These are phyloP conservation scores for Cladosporium sp. DNA, from an alignment of 2,329 filamentous ascomycete genomes.

Conservation along the genomic window DNA sequence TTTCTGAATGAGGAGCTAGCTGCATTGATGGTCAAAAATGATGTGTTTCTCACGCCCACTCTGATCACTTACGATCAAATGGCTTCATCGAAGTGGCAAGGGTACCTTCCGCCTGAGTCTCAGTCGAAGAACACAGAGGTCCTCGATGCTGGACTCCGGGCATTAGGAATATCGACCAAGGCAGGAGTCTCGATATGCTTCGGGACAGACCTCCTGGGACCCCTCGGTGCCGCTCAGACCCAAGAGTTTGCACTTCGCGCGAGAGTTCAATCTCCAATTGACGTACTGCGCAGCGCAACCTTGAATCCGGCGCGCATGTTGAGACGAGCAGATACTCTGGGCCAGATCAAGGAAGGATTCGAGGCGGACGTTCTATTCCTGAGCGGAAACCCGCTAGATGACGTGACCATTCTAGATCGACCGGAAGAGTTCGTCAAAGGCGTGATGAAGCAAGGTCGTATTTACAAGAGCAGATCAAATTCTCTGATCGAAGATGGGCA, in stretches of 20 bases:
- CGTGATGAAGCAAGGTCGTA: conserved; percentile 48
- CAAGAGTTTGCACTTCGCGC: conserved; percentile 42
- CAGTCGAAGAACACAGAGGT: conserved; percentile 42
- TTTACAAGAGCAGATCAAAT: conserved; percentile 28
- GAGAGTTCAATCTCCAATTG: conserved; percentile 32
- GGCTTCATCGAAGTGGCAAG: conserved; percentile 28
- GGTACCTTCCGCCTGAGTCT: conserved; percentile 29
- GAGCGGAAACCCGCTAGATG: conserved; percentile 43
- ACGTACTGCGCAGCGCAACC: conserved; percentile 42
- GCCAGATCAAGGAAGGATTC: conserved; percentile 42
- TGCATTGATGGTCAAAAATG: conserved; percentile 40
- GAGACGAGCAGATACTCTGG: conserved; percentile 36
- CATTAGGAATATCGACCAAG: conserved; percentile 42
- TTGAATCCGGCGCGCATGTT: conserved; percentile 46
- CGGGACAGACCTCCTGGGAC: conserved; percentile 47
- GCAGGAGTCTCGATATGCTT: conserved; percentile 48
- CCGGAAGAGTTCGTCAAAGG: conserved; percentile 39
- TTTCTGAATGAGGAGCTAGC: conserved; percentile 50
- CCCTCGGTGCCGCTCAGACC: conserved; percentile 39
- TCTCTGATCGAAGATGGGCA: conserved; percentile 4
- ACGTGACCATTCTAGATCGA: conserved; percentile 43
- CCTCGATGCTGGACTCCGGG: conserved; percentile 37
- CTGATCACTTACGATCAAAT: conserved; percentile 45
- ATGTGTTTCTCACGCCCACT: conserved; percentile 46
- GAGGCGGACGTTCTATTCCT: conserved; percentile 31